Conservation (phyloP, 169 alveolate species). For the Pseudocohnilembus persalinus region DNA sequence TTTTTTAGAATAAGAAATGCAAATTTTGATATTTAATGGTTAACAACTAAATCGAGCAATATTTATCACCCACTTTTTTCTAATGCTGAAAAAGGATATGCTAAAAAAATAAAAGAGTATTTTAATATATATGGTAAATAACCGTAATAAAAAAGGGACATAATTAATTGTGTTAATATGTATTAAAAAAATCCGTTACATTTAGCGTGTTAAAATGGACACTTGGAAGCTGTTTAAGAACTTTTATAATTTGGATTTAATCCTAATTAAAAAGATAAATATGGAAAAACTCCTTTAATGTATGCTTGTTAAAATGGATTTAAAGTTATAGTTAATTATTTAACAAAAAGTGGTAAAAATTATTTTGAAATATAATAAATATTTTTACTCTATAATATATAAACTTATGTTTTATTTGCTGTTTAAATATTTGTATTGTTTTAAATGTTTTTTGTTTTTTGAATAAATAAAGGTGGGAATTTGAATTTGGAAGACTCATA, state of each 20-base stretch:
- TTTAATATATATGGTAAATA: slow-evolving; percentile 46
- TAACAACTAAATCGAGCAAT: slow-evolving; percentile 53
- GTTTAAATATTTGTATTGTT: too few species aligned
- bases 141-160: slow-evolving; percentile 40
- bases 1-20: slow-evolving; percentile 22
- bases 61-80: slow-evolving; percentile 56
- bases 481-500: slow-evolving; percentile 51
- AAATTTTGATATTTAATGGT: slow-evolving; percentile 79
- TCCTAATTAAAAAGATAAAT: slow-evolving; percentile 73
- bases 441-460: too few species aligned
- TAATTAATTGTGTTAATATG: slow-evolving; percentile 45
- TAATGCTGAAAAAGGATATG: slow-evolving; percentile 70
- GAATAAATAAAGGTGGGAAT: slow-evolving; percentile 11
- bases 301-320: slow-evolving; percentile 63
- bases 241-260: slow-evolving; percentile 60
- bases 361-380: too few species aligned
- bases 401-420: too few species aligned
- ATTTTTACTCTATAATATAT: too few species aligned
- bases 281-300: slow-evolving; percentile 76
- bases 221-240: slow-evolving; percentile 50
- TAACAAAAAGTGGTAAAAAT: slow-evolving; percentile 46
- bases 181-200: slow-evolving; percentile 76
- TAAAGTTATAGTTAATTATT: slow-evolving; percentile 51
- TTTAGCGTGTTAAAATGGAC: slow-evolving; percentile 68
- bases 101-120: slow-evolving; percentile 60